Evolutionary conservation across 306 rosid genomes (phyloP).

Genomic region (Pterocarpus macrocarpus): DNA sequence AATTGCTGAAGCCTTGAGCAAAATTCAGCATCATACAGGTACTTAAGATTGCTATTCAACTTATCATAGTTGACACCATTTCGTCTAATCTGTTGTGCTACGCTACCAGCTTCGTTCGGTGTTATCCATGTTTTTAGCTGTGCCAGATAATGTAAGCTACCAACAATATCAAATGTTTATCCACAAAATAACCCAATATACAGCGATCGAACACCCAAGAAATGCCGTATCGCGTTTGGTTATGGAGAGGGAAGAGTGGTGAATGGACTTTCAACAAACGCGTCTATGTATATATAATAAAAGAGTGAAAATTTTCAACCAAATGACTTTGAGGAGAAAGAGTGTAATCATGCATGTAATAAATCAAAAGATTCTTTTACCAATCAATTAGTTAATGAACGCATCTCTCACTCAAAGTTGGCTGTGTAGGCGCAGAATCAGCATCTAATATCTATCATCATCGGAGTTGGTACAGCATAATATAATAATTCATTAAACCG

Average conservation of each 20-base stretch:
- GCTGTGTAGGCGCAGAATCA: too few species aligned
- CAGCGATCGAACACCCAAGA: too few species aligned
- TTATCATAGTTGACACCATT: background rate
- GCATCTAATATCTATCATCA: too few species aligned
- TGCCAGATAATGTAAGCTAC: background rate
- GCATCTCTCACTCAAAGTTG: too few species aligned
- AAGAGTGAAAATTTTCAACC: background rate
- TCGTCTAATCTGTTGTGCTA: background rate
- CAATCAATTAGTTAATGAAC: too few species aligned
- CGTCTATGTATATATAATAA: too few species aligned
- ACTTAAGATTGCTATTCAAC: background rate
- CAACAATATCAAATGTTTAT: background rate
- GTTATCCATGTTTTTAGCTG: background rate
- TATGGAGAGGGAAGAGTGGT: background rate
- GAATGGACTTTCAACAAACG: background rate
- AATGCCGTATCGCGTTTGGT: too few species aligned
- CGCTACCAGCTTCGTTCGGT: too few species aligned
- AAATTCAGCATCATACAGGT: background rate
- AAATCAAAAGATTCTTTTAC: too few species aligned
- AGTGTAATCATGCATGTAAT: too few species aligned
- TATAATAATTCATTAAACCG: too few species aligned
- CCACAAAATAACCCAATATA: background rate
- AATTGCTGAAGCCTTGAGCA: background rate
- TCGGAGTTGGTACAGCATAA: too few species aligned
- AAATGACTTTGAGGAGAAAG: background rate